phyloP scores from a whole-genome alignment of 2,329 filamentous ascomycete species.

The Colletotrichum coccodes region DNA sequence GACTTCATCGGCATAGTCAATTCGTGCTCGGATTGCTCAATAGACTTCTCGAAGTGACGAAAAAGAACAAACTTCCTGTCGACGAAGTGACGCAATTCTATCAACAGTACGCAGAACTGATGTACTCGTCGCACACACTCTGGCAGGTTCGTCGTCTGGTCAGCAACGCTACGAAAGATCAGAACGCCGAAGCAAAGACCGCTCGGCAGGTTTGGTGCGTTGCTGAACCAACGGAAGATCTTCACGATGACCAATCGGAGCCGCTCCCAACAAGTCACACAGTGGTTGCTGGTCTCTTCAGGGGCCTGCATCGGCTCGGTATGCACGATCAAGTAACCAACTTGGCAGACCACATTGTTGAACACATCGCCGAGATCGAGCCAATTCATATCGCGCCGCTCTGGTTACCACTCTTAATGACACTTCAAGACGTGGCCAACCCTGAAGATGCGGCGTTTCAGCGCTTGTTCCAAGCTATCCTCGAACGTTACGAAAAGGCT shows the following conservation, averaged over 20 bases:
- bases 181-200: conserved; percentile 10
- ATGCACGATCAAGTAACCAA: conserved; percentile 4
- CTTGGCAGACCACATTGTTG: conserved; percentile 1
- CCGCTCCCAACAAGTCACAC: not conserved
- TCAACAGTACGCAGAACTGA: not conserved
- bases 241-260: not conserved
- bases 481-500: conserved; percentile 7
- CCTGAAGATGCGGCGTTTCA: conserved; percentile 4
- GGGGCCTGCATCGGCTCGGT: conserved; percentile 17
- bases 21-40: conserved; percentile 23
- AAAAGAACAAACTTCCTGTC: not conserved
- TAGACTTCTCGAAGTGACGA: conserved; percentile 17
- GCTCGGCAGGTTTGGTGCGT: conserved; percentile 20
- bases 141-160: conserved; percentile 7
- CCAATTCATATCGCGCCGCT: conserved; percentile 20
- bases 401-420: conserved; percentile 19
- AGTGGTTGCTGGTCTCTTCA: conserved; percentile 24
- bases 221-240: not conserved
- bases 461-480: conserved; percentile 14
- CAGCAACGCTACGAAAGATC: conserved; percentile 8
- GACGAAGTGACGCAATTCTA: conserved; percentile 13
- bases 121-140: not conserved
- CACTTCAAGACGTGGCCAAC: conserved; percentile 20
- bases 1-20: not conserved
- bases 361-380: conserved; percentile 5